phyloP scores from a whole-genome alignment of 2,329 filamentous ascomycete species.

The Fusarium sp. region DNA sequence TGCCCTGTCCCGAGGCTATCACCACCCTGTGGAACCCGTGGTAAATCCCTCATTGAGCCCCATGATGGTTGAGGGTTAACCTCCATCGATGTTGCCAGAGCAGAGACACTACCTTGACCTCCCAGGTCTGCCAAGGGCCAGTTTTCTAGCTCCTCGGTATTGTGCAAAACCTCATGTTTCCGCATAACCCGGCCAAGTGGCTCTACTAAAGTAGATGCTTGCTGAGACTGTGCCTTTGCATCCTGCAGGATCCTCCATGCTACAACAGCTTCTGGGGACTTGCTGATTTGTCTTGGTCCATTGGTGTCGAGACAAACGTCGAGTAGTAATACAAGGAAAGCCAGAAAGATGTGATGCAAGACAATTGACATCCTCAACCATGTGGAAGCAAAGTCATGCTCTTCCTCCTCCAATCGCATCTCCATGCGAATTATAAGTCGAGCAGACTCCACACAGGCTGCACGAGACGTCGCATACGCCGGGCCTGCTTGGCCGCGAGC shows the following conservation, averaged over 20 bases:
- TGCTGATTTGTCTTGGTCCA: neutral
- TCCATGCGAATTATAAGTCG: slow-evolving; percentile 42
- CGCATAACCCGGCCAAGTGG: neutral
- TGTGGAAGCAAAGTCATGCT: slow-evolving; percentile 37
- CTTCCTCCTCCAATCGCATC: slow-evolving; percentile 34
- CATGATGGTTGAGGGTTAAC: neutral
- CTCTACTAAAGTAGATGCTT: neutral
- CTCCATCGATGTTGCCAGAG: neutral
- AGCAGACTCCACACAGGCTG: slow-evolving; percentile 39
- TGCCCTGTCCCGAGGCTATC: neutral
- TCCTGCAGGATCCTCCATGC: neutral
- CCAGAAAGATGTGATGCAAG: slow-evolving; percentile 43
- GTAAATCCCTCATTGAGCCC: neutral
- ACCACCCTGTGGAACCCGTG: neutral
- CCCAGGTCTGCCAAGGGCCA: neutral
- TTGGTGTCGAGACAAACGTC: slow-evolving; percentile 40
- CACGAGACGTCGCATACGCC: slow-evolving; percentile 41
- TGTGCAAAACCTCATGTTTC: neutral
- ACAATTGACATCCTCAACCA: slow-evolving; percentile 40
- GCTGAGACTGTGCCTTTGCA: neutral
- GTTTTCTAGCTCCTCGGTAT: neutral
- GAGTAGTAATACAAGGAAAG: slow-evolving; percentile 43
- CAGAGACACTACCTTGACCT: neutral
- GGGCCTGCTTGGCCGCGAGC: slow-evolving; percentile 35
- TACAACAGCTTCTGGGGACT: neutral